phyloP scores from a whole-genome alignment of 108 stramenopile species.

The Discostella stelligeroides region DNA sequence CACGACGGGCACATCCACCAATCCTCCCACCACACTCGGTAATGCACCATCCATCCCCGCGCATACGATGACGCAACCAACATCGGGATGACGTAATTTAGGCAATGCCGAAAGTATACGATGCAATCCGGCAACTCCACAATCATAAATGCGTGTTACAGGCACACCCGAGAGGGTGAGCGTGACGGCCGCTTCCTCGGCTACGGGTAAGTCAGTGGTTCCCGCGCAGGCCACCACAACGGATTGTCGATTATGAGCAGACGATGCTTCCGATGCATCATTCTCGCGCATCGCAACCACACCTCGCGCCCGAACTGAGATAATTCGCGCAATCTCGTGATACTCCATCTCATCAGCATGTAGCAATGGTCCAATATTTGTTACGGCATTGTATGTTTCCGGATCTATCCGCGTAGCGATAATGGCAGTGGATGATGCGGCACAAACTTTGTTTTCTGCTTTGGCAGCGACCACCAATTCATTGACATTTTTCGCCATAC shows the following conservation, averaged over 20 bases:
- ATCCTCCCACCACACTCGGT: conserved; percentile 94
- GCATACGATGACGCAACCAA: conserved; percentile 88
- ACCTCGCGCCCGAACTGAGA: conserved; percentile 67
- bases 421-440: conserved; percentile 49
- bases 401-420: conserved; percentile 67
- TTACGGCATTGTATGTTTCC: conserved; percentile 30
- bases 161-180: conserved; percentile 67
- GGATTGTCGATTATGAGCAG: conserved; percentile 1
- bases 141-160: conserved; percentile 87
- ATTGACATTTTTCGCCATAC: conserved; percentile 81
- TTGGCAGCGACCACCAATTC: conserved; percentile 30
- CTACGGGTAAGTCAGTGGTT: conserved; percentile 88
- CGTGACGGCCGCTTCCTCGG: conserved; percentile 88
- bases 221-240: conserved; percentile 90
- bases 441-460: conserved; percentile 2
- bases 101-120: conserved; percentile 83
- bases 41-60: conserved; percentile 97
- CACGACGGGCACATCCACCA: conserved; percentile 91
- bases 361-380: conserved; percentile 47
- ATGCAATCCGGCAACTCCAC: conserved; percentile 96
- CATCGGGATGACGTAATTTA: conserved; percentile 64
- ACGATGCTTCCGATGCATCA: not conserved
- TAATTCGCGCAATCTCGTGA: conserved; percentile 64
- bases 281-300: not conserved
- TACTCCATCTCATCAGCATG: conserved; percentile 65